Conservation (phyloP, 805 yeast species). For the Nadsonia fulvescens region DNA sequence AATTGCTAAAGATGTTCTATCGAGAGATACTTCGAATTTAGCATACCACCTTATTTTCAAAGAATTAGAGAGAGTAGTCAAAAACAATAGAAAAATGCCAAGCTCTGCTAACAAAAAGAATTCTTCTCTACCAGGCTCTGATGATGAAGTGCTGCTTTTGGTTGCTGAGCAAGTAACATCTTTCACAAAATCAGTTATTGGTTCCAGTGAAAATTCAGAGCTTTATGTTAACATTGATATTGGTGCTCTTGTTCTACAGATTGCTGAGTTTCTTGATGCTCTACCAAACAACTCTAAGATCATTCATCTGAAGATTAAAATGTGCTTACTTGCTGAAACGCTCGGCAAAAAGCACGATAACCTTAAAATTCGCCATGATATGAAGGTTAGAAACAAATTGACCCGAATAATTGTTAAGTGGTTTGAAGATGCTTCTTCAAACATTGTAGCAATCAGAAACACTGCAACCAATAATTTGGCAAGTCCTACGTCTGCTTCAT, state of each 20-base stretch:
- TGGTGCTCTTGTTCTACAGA: constrained; percentile 10
- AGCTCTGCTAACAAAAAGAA: no score
- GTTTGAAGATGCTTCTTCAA: constrained; percentile 10
- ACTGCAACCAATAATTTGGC: not conserved
- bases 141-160: constrained; percentile 1
- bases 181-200: constrained; percentile 11
- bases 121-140: no score
- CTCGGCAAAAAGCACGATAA: constrained; percentile 12
- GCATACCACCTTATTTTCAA: constrained; percentile 30
- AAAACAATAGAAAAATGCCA: not conserved
- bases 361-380: constrained; percentile 11
- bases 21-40: constrained; percentile 46
- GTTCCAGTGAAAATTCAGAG: constrained; percentile 11
- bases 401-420: constrained; percentile 13
- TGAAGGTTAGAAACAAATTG: constrained; percentile 10
- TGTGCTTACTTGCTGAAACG: constrained; percentile 12
- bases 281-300: constrained; percentile 6
- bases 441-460: no score
- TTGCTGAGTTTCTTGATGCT: constrained; percentile 9
- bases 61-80: constrained; percentile 19
- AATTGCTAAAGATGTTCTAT: constrained; percentile 51
- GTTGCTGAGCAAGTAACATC: constrained; percentile 9
- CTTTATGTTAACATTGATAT: constrained; percentile 11
- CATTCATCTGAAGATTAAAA: constrained; percentile 9
- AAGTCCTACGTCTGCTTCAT: constrained; percentile 2